phyloP scores from a whole-genome alignment of 1,284 basidiomycete genomes.

The Violaceomyces palustris region DNA sequence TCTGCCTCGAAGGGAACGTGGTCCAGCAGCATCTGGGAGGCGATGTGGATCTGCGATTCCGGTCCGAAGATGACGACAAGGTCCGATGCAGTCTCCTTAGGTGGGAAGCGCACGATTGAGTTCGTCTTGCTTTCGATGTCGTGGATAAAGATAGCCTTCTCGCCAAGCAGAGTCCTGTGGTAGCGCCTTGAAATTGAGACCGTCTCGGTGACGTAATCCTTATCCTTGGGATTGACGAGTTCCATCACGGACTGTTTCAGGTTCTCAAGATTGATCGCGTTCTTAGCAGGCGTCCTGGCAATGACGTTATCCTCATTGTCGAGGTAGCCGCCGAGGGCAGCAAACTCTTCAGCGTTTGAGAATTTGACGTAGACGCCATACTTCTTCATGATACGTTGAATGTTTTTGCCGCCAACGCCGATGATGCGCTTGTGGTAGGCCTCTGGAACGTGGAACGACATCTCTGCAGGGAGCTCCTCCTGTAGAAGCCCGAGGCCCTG shows the following conservation, averaged over 20 bases:
- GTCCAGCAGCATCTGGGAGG: conserved; percentile 86
- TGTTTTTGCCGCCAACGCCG: conserved; percentile 94
- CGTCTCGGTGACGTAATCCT: conserved; percentile 90
- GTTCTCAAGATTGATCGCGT: conserved; percentile 89
- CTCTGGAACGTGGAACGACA: conserved; percentile 98
- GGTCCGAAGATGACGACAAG: conserved; percentile 90
- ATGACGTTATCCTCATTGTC: conserved; percentile 99
- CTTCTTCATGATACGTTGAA: conserved; percentile 99
- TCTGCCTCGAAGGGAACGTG: conserved; percentile 97
- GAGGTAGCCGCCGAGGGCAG: conserved; percentile 85
- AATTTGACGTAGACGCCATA: conserved; percentile 99
- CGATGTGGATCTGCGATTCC: conserved; percentile 92
- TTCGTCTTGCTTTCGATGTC: conserved; percentile 97
- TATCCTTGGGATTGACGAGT: conserved; percentile 94
- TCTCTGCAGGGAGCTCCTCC: conserved; percentile 96
- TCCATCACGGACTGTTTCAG: conserved; percentile 96
- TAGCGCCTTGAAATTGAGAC: conserved; percentile 88
- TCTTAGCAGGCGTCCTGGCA: conserved; percentile 94
- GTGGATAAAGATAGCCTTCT: conserved; percentile 93
- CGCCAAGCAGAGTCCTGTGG: conserved; percentile 87
- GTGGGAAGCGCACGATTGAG: conserved; percentile 87
- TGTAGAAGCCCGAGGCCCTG: conserved; percentile 84
- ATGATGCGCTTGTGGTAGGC: conserved; percentile 99
- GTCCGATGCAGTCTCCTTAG: conserved; percentile 88
- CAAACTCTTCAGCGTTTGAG: conserved; percentile 96